These are phyloP conservation scores for Linum usitatissimum DNA, from an alignment of 345 rosid species.

Conservation along the genomic window DNA sequence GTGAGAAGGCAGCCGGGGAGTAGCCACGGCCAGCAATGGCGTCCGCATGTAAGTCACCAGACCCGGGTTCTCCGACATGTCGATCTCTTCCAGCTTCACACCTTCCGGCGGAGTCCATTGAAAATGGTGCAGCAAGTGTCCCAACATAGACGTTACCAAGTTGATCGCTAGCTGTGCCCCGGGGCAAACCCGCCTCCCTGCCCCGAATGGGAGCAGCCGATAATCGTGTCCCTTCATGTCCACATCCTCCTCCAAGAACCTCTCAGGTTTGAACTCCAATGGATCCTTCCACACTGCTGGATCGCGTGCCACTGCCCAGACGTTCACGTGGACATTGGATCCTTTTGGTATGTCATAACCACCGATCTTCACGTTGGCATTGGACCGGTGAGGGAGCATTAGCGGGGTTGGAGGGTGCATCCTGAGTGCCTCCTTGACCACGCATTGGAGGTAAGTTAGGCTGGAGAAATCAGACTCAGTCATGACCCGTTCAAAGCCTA, in stretches of 20 bases:
- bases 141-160: constrained; percentile 5
- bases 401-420: constrained; percentile 3
- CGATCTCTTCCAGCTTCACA: background rate
- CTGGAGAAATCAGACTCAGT: background rate
- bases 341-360: background rate
- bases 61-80: background rate
- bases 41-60: constrained; percentile 3
- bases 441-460: background rate
- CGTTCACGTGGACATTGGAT: constrained; percentile 1
- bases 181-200: constrained; percentile 1
- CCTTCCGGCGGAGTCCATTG: background rate
- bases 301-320: background rate
- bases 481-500: background rate
- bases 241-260: constrained; percentile 2
- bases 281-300: constrained; percentile 2
- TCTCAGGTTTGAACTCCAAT: background rate
- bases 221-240: constrained; percentile 4
- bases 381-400: constrained; percentile 4
- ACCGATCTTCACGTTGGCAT: constrained; percentile 1
- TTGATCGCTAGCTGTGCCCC: constrained; percentile 1
- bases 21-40: background rate
- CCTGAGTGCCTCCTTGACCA: constrained; percentile 3
- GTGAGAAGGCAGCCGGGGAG: constrained; percentile 2
- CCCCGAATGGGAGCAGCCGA: constrained; percentile 1
- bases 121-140: constrained; percentile 4